phyloP scores from a whole-genome alignment of 2,329 filamentous ascomycete species.

The Pseudogymnoascus sp. region DNA sequence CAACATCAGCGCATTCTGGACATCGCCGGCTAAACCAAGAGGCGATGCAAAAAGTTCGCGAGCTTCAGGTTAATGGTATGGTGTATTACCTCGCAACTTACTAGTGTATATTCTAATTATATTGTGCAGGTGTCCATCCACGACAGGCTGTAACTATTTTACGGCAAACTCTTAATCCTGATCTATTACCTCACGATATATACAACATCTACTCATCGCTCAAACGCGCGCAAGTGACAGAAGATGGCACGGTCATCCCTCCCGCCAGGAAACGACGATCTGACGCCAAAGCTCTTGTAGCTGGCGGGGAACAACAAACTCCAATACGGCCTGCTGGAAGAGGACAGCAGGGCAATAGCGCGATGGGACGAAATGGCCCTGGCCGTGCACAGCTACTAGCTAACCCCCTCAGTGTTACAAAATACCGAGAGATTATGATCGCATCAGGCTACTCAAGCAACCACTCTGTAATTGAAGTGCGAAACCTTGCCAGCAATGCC shows the following conservation, averaged over 20 bases:
- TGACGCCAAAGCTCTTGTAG: neutral
- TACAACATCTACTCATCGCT: neutral
- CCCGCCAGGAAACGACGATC: neutral
- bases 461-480: constrained; percentile 49
- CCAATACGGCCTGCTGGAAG: neutral
- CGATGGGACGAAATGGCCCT: neutral
- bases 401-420: neutral
- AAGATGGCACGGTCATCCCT: constrained; percentile 5
- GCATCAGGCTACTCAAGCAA: constrained; percentile 7
- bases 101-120: neutral
- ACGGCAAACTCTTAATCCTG: constrained; percentile 3
- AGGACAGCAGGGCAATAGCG: neutral
- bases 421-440: constrained; percentile 4
- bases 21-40: constrained; percentile 8
- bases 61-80: constrained; percentile 10
- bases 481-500: constrained; percentile 52
- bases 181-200: constrained; percentile 1
- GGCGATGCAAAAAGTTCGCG: constrained; percentile 4
- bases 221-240: neutral
- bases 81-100: neutral
- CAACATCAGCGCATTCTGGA: constrained; percentile 2
- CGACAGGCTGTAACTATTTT: constrained; percentile 2
- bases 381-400: neutral
- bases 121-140: neutral
- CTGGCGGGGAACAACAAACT: neutral